phyloP scores from a whole-genome alignment of 2,329 filamentous ascomycete genomes.

The Akanthomyces uredinophilus region DNA sequence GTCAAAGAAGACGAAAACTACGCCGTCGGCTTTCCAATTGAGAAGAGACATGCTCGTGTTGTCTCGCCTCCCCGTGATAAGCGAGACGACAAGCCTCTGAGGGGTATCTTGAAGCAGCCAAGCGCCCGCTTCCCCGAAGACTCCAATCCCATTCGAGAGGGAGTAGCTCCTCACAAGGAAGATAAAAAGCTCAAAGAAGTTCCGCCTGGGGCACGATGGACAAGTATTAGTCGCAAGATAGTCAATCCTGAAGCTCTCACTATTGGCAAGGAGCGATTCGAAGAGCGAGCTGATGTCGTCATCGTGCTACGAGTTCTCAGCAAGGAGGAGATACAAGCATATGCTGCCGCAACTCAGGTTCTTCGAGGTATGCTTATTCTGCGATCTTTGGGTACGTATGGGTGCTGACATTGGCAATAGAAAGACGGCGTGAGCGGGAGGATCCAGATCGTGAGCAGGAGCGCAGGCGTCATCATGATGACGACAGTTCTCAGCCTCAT shows the following conservation, averaged over 20 bases:
- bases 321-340: conserved; percentile 83
- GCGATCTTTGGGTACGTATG: conserved; percentile 10
- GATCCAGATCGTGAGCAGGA: neutral
- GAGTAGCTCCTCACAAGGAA: conserved; percentile 90
- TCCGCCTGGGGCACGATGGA: conserved; percentile 79
- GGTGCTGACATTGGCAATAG: neutral
- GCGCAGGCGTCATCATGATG: conserved; percentile 23
- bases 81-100: conserved; percentile 63
- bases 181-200: conserved; percentile 67
- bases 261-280: conserved; percentile 82
- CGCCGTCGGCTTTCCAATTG: conserved; percentile 29
- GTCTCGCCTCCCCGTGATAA: conserved; percentile 66
- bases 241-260: conserved; percentile 87
- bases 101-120: conserved; percentile 81
- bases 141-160: conserved; percentile 75
- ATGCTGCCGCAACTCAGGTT: conserved; percentile 74
- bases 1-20: conserved; percentile 19
- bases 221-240: conserved; percentile 80
- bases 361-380: conserved; percentile 60
- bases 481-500: conserved; percentile 21
- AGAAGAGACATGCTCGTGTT: conserved; percentile 53
- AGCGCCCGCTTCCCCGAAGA: conserved; percentile 83
- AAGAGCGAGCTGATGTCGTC: conserved; percentile 88
- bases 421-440: neutral
- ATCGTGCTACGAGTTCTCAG: conserved; percentile 85